These are phyloP conservation scores for Chamaecrista fasciculata DNA, from an alignment of 306 rosid species.

Conservation along the genomic window DNA sequence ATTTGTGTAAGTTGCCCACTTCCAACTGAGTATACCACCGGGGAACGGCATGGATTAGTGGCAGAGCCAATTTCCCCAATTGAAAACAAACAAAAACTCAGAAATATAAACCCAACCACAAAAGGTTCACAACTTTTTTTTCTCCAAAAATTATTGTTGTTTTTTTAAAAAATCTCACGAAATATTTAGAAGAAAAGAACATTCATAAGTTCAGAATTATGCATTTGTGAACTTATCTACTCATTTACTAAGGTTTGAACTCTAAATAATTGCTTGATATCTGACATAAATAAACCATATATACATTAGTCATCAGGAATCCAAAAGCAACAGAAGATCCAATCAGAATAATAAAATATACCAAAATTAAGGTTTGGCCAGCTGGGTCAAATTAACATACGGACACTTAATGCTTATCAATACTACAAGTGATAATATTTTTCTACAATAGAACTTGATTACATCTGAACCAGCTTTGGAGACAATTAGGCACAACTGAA, in stretches of 20 bases:
- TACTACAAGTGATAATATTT: slow-evolving; percentile 9
- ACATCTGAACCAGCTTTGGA: neutral
- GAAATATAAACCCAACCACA: neutral
- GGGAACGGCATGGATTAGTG: neutral
- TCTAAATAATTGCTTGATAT: neutral
- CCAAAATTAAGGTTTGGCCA: neutral
- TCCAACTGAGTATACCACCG: neutral
- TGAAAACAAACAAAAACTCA: neutral
- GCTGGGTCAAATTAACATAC: neutral
- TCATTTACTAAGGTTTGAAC: neutral
- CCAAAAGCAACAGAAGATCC: neutral
- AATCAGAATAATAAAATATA: slow-evolving; percentile 9
- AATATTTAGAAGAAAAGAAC: too few species aligned
- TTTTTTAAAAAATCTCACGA: too few species aligned
- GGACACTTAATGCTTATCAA: neutral
- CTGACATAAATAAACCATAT: neutral
- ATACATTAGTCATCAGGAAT: neutral
- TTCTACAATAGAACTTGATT: neutral
- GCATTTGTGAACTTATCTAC: neutral
- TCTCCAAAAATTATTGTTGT: too few species aligned
- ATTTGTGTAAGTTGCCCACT: neutral
- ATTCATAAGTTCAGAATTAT: neutral
- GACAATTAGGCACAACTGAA: neutral
- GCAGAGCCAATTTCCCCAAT: neutral
- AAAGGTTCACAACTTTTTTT: neutral